Percentiles rank a stretch among this genome's conserved stretches.
phyloP scores from a whole-genome alignment of 2,329 filamentous ascomycete genomes.

The Paradendryphiella salina region DNA sequence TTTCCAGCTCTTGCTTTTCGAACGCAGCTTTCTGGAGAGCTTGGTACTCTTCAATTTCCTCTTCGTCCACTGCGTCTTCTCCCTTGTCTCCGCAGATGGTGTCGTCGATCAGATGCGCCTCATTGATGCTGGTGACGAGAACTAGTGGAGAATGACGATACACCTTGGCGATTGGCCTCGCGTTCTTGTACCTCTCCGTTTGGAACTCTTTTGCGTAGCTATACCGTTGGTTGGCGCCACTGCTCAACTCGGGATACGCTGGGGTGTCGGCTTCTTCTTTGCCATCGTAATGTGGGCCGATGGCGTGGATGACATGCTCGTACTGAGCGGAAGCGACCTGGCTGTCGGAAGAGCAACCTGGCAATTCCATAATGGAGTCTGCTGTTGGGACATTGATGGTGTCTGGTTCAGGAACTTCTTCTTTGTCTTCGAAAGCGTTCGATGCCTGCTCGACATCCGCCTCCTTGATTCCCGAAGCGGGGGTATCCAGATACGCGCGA shows the following conservation, averaged over 20 bases:
- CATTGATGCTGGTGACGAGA: neutral
- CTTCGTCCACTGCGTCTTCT: neutral
- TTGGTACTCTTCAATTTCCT: neutral
- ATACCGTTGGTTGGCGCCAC: neutral
- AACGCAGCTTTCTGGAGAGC: neutral
- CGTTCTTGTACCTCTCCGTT: neutral
- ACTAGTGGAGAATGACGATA: constrained; percentile 5
- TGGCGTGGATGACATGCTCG: neutral
- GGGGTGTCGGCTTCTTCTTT: constrained; percentile 9
- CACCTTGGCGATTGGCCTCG: neutral
- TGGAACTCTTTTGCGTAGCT: constrained; percentile 9
- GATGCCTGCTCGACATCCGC: too few species aligned
- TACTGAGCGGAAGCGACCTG: constrained; percentile 4
- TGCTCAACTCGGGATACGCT: constrained; percentile 20
- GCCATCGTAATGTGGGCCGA: constrained; percentile 3
- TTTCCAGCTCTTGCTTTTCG: neutral
- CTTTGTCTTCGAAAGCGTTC: too few species aligned
- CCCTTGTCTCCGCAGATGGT: neutral
- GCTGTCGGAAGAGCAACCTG: neutral
- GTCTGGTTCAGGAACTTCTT: too few species aligned
- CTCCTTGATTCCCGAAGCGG: too few species aligned
- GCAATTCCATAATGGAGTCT: too few species aligned
- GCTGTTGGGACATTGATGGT: too few species aligned
- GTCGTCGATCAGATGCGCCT: constrained; percentile 1
- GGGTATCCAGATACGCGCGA: too few species aligned